Evolutionary conservation across 805 yeast species (phyloP), one percentile per base, ranked within the genome.

Genomic region (Saturnispora silvae): DNA sequence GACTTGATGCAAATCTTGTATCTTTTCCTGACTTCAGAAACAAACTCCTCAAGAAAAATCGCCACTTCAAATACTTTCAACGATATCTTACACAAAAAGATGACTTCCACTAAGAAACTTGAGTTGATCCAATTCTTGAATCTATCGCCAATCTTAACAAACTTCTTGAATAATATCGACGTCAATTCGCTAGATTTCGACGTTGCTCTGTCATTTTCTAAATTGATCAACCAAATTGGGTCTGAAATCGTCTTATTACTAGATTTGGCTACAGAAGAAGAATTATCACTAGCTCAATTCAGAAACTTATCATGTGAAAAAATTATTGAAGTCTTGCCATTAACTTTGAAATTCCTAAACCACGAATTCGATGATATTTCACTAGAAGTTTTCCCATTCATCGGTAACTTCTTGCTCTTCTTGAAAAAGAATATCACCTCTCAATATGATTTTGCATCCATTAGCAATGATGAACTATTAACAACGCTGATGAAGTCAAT

Each of bases 291-390:
- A 16, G 61, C 67, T 40, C 59, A 56, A 17, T 59, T 61, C 45
- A 57, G 51, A 40, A 49, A 46, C 29, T 54, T 60, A 28, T 57
- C 63, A 31, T 57, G 54, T 35, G 63, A 61, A 31, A 70, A 75
- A 47, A 63, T 83, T 15, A 55, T 76, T 20, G 71, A 72, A 40
- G 63, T 82, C 15, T 72, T 84, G 65, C 96, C 96, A 17, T 64
- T 76, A 22, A 64, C 81, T 6, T 67, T 89, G 41, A 68, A 67
- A 41, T 83, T 80, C 45, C 67, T 92, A 53, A 69, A 74, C 22
- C 81, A 85, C 54, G 94, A 80, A 45, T 86, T 79, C 52, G 97
- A 92, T 56, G 96, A 92, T 47, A 79, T 89, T 11, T 75, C 94
- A 1, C 66, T 70, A 27, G 94, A 84, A 55, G 81, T 85, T 5